These are phyloP conservation scores for Trichopus zeylanicus DNA, from an alignment of 116 monocot genomes.

Conservation along the genomic window DNA sequence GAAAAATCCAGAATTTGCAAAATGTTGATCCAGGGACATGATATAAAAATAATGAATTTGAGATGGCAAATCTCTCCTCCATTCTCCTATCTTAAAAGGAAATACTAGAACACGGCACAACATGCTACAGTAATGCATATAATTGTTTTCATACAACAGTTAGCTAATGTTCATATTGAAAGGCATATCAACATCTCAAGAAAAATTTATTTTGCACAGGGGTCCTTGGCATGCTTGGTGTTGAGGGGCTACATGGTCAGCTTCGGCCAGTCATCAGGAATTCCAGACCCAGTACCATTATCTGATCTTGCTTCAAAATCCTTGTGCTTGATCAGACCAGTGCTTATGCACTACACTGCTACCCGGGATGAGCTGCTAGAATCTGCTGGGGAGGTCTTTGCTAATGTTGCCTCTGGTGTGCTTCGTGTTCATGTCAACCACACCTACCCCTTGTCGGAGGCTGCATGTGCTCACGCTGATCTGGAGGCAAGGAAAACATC, in stretches of 20 bases:
- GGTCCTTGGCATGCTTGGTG: conserved; percentile 59
- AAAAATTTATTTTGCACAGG: conserved; percentile 50
- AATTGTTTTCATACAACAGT: too few relatives aligned
- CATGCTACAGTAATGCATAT: too few relatives aligned
- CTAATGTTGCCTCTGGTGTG: conserved; percentile 48
- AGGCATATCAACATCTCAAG: too few relatives aligned
- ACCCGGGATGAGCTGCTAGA: conserved; percentile 84
- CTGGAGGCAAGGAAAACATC: conserved; percentile 79
- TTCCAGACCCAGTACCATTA: conserved; percentile 52
- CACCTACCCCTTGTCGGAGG: conserved; percentile 68
- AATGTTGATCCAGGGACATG: too few relatives aligned
- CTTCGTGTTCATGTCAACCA: conserved; percentile 71
- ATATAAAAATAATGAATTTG: too few relatives aligned
- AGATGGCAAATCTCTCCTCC: too few relatives aligned
- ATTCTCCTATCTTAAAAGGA: too few relatives aligned
- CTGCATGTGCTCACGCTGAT: conserved; percentile 66
- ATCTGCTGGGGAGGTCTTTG: conserved; percentile 71
- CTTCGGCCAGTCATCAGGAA: conserved; percentile 89
- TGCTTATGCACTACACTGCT: conserved; percentile 55
- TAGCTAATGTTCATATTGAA: too few relatives aligned
- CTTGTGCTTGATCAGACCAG: conserved; percentile 64
- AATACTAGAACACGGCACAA: too few relatives aligned
- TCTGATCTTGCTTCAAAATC: conserved; percentile 69
- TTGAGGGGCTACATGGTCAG: conserved; percentile 63
- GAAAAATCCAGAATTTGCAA: too few relatives aligned